These are phyloP conservation scores for Pyrenophora teres DNA, from an alignment of 2,329 filamentous ascomycete species.

Conservation along the genomic window DNA sequence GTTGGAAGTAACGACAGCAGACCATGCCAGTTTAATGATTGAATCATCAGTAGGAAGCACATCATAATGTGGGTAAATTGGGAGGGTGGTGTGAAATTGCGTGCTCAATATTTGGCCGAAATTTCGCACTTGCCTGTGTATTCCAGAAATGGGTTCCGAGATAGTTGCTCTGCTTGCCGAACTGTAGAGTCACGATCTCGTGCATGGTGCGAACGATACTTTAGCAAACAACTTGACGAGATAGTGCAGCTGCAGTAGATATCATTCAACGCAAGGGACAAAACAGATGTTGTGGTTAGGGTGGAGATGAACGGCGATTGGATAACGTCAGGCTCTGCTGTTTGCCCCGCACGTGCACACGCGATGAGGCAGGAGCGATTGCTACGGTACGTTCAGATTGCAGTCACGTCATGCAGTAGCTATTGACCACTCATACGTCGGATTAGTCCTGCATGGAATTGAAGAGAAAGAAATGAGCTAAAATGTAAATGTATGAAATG, in stretches of 20 bases:
- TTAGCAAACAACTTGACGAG: background rate
- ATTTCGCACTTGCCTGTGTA: constrained; percentile 65
- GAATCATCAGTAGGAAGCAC: background rate
- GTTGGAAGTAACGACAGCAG: background rate
- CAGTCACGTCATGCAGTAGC: background rate
- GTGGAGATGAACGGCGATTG: constrained; percentile 9
- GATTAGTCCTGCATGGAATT: too few relatives aligned
- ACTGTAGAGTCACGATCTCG: constrained; percentile 91
- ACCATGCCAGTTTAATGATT: background rate
- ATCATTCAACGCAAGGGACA: background rate
- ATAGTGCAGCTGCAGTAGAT: background rate
- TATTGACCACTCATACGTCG: too few relatives aligned
- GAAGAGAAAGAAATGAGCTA: too few relatives aligned
- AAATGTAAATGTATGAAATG: too few relatives aligned
- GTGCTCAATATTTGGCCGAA: background rate
- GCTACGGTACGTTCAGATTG: background rate
- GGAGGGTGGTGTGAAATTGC: too few relatives aligned
- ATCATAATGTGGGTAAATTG: background rate
- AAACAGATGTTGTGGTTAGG: background rate
- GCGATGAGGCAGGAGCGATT: constrained; percentile 14
- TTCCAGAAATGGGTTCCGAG: constrained; percentile 98
- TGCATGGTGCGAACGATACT: constrained; percentile 67
- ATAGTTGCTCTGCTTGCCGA: constrained; percentile 92
- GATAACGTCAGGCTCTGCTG: constrained; percentile 11
- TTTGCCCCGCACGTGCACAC: constrained; percentile 34